A percentile compares a stretch with the other conserved stretches of the same genome.
phyloP scores from a whole-genome alignment of 345 rosid genomes.

The Rubroshorea leprosula region DNA sequence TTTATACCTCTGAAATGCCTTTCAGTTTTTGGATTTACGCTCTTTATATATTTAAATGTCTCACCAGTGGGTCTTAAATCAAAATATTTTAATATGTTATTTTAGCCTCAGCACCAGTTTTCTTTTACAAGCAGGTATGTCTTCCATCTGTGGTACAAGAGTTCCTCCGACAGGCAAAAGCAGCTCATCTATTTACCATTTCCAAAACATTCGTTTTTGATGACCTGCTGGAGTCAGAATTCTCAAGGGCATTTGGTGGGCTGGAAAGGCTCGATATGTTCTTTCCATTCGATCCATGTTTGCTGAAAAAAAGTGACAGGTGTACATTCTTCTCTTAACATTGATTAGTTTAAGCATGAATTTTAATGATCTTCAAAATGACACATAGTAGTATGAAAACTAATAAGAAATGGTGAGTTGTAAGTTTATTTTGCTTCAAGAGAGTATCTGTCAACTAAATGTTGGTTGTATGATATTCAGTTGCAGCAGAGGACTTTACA shows the following conservation, averaged over 20 bases:
- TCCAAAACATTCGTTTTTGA: conserved; percentile 44
- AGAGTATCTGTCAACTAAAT: too few species aligned
- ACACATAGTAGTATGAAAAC: not conserved
- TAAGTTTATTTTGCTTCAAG: too few species aligned
- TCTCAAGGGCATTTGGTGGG: conserved; percentile 69
- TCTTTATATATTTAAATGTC: too few species aligned
- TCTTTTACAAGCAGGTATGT: conserved; percentile 54
- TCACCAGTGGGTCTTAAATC: too few species aligned
- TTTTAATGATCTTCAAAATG: too few species aligned
- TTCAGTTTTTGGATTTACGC: not conserved
- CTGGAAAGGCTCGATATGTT: conserved; percentile 80
- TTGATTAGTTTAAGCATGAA: not conserved
- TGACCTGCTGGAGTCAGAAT: conserved; percentile 49
- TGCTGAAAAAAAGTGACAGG: conserved; percentile 68
- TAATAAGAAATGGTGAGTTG: too few species aligned
- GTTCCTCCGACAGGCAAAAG: conserved; percentile 79
- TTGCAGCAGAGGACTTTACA: too few species aligned
- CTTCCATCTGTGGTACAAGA: conserved; percentile 69
- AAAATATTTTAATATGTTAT: too few species aligned
- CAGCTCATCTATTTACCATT: conserved; percentile 50
- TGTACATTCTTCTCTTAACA: conserved; percentile 16
- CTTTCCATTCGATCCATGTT: conserved; percentile 83
- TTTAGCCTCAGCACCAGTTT: conserved; percentile 2
- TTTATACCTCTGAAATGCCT: not conserved
- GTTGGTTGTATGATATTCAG: too few species aligned